Base-by-base conservation (phyloP, 2,329 filamentous ascomycete genomes). In the Colletotrichum sp. region DNA sequence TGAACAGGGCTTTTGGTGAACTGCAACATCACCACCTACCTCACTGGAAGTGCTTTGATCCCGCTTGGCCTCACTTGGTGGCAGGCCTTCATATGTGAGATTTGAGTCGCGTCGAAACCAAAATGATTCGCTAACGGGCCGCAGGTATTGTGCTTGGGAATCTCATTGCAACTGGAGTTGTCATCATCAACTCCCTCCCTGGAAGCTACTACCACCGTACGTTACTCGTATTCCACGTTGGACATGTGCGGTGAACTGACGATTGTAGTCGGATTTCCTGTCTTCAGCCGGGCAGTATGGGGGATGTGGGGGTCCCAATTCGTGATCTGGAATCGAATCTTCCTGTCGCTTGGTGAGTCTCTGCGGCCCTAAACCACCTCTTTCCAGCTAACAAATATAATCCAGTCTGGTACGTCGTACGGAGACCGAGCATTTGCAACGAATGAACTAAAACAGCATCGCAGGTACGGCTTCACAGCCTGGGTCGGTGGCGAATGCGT, bases 401-500 rank as follows among this genome's bases (percentile, higher is more conserved):
- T 70, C 71, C 66, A 81, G 79, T 82, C 36, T 82, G 81, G 79
- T 81, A 67, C 13, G 66, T 49, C 55, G 30, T 49, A 30, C n/a
- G 57, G 34, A 16, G 64, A 12, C 5, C 18, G 12, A 62, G 28
- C 4, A 8, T 26, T 34, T 32, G 6, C 34, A 24, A 28, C 21
- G 36, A 32, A 18, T 30, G 30, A 12, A 73, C 78, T 78, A 7
- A 32, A 10, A 34, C 52, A 9, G 18, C 6, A 60, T 60, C 52
- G 63, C 30, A 84, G 84, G 85, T 86, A 86, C 69, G 86, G 83
- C 18, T 87, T 88, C 72, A 86, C 88, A 68, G 84, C 86, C 6
- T 89, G 86, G 85, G 85, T 88, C 55, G 87, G 87, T 15, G 87
- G 87, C 4, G 82, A 87, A 78, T 88, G 86, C 65, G 77, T 88